These are phyloP conservation scores for Cyberlindnera samutprakarnensis DNA, from an alignment of 805 yeast species.

Conservation along the genomic window DNA sequence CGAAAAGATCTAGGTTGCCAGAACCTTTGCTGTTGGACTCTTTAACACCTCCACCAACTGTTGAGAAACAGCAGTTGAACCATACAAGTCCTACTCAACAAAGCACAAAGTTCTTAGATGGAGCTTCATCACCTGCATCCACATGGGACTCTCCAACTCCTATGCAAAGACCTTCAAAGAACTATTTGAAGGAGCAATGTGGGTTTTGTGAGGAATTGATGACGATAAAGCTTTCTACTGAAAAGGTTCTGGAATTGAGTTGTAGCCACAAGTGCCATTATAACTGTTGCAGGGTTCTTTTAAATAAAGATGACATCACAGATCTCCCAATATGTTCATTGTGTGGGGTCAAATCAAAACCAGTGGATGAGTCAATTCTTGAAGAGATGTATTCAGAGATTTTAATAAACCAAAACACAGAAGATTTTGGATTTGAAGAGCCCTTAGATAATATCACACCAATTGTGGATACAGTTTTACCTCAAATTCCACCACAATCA, in stretches of 20 bases:
- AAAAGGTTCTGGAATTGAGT: conserved; percentile 31
- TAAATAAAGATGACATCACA: conserved; percentile 14
- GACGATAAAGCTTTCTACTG: conserved; percentile 32
- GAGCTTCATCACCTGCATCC: background rate
- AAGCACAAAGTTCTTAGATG: background rate
- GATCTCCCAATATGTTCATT: conserved; percentile 22
- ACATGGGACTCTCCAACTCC: conserved; percentile 1
- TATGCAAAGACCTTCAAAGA: conserved; percentile 3
- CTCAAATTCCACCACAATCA: conserved; percentile 10
- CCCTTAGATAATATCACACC: background rate
- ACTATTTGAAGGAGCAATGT: conserved; percentile 26
- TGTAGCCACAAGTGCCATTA: conserved; percentile 40
- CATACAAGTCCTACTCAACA: background rate
- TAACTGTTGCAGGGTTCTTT: conserved; percentile 31
- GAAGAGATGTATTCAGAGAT: conserved; percentile 17
- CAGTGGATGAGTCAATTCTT: conserved; percentile 22
- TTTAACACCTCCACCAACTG: conserved; percentile 19
- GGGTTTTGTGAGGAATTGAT: conserved; percentile 39
- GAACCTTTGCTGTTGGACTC: conserved; percentile 16
- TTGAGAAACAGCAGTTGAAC: conserved; percentile 1
- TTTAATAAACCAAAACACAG: conserved; percentile 5
- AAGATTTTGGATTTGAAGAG: background rate
- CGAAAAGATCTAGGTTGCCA: conserved; percentile 17
- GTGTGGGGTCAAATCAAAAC: conserved; percentile 20
- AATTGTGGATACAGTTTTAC: conserved; percentile 1